These are phyloP conservation scores for Elsinoe fawcettii DNA, from an alignment of 2,329 filamentous ascomycete species.

Conservation along the genomic window DNA sequence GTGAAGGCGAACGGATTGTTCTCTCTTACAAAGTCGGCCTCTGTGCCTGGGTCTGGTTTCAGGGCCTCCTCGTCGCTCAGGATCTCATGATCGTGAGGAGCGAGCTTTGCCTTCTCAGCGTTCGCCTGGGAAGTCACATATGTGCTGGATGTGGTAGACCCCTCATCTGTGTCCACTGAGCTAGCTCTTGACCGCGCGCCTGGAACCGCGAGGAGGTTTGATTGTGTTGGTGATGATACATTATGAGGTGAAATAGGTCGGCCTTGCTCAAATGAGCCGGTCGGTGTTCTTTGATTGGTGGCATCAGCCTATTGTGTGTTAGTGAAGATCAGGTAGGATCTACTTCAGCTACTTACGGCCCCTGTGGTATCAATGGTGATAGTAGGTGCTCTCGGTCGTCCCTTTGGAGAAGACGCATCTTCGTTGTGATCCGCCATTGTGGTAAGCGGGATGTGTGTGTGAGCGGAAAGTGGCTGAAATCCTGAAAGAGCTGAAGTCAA, in stretches of 20 bases:
- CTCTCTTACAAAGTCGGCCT: conserved; percentile 64
- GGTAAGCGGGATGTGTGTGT: neutral
- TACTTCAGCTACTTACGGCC: conserved; percentile 34
- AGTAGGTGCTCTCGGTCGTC: conserved; percentile 37
- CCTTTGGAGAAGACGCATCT: conserved; percentile 9
- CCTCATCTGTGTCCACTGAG: conserved; percentile 57
- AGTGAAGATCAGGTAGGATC: neutral
- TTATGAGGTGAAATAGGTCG: conserved; percentile 60
- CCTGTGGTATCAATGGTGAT: conserved; percentile 46
- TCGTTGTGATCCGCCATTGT: conserved; percentile 12
- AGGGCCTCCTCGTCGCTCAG: conserved; percentile 62
- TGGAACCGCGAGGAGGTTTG: conserved; percentile 57
- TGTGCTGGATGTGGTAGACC: conserved; percentile 49
- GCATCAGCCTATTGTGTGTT: conserved; percentile 14
- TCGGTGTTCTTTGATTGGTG: conserved; percentile 23
- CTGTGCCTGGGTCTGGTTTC: conserved; percentile 66
- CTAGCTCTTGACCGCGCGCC: conserved; percentile 55
- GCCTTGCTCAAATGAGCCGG: conserved; percentile 55
- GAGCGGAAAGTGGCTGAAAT: neutral
- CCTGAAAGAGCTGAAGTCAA: neutral
- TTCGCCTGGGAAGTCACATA: conserved; percentile 42
- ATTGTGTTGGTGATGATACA: conserved; percentile 54
- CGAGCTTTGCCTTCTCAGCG: conserved; percentile 21
- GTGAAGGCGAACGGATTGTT: conserved; percentile 81
- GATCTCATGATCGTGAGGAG: conserved; percentile 42